These are phyloP conservation scores for Rhododendron henanense DNA, from an alignment of 148 eudicot genomes.

Conservation along the genomic window DNA sequence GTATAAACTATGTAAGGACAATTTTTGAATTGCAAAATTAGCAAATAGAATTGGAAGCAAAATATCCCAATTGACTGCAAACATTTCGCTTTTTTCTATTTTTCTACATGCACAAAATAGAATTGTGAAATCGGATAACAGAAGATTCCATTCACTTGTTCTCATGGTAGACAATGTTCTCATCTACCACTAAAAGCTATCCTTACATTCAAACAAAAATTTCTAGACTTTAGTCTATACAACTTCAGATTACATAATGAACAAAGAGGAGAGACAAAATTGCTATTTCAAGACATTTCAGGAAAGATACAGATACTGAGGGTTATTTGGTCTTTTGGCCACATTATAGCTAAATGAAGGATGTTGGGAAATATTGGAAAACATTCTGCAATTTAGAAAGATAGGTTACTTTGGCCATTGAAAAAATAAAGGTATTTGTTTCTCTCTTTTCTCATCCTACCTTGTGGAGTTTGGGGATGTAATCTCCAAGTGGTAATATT, in stretches of 20 bases:
- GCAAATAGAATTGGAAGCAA: neutral
- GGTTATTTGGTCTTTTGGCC: neutral
- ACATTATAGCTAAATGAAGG: neutral
- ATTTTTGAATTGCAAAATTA: neutral
- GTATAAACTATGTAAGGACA: neutral
- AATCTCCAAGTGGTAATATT: neutral
- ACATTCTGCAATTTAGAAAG: neutral
- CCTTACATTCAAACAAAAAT: neutral
- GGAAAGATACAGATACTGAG: neutral
- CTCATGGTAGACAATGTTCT: neutral
- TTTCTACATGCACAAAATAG: neutral
- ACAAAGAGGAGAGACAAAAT: neutral
- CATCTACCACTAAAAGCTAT: neutral
- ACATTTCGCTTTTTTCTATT: neutral
- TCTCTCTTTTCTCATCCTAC: neutral
- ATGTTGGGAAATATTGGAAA: neutral
- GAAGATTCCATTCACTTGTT: neutral
- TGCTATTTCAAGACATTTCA: neutral
- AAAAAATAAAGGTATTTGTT: neutral
- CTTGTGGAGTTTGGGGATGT: neutral
- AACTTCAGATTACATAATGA: neutral
- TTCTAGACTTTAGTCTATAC: neutral
- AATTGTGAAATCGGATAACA: conserved; percentile 6
- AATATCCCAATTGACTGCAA: neutral
- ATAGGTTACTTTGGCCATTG: neutral